Evolutionary conservation across 352 stramenopile genomes (phyloP), one percentile per base, ranked within the genome.

Genomic region (Peronospora farinosa): DNA sequence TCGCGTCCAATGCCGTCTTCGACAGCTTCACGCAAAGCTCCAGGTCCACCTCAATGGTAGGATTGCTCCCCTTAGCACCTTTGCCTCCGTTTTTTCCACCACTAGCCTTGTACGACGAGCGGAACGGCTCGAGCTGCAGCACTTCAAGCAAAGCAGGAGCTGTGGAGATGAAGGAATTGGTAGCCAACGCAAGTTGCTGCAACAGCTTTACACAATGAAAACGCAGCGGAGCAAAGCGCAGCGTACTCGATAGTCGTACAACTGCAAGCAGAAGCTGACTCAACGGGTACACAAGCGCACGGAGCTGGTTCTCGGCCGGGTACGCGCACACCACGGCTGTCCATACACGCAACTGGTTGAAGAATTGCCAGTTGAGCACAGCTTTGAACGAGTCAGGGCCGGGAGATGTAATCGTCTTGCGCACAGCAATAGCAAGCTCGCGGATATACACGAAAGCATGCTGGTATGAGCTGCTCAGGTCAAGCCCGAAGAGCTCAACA

Each of bases 371-470:
- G 66, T 95, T 97, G 50, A 97, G 93, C 23, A 97, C 76, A 47
- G 57, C 57, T 67, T 91, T 80, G 57, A 96, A 85, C 16, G 79
- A 79, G 45, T 97, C 88, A 2, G 84, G 69, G 17, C 85, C 95
- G n/a, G 95, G 95, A 47, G 96, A 93, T 46, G 84, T 91, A 63
- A 98, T 95, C 11, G 96, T 97, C 46, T 95, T 95, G 51, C 97
- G 85, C 40, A 99, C 79, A 64, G 97, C 90, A 47, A 99, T 91
- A n/a, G 96, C 96, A 42, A 99, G 70, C 66, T 99, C 93, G 25
- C 97, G 89, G 46, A 99, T 97, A 75, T 99, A 99, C 23, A 99
- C 84, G 65, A 99, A 99, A 15, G 96, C 95, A 72, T 98, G 95
- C 68, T 99, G 96, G 78, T 99, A 99, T 37, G 95, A 95, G 51